phyloP scores from a whole-genome alignment of 1,284 basidiomycete species.

The Phlebopus sp. region DNA sequence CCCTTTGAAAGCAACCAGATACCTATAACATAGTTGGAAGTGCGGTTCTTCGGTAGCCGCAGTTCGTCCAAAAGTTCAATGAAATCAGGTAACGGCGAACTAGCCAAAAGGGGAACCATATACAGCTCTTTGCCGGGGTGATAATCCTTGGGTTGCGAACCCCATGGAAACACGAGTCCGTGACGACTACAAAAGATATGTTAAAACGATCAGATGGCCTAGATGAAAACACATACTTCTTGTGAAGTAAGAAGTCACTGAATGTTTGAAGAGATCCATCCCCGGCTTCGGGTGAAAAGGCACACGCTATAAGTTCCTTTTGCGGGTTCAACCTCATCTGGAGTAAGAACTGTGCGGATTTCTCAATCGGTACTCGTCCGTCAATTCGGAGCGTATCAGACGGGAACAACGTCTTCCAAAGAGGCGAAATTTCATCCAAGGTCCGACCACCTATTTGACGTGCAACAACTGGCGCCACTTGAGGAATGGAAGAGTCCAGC shows the following conservation, averaged over 20 bases:
- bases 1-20: conserved; percentile 82
- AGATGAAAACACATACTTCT: conserved; percentile 57
- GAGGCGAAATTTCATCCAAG: conserved; percentile 50
- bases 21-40: conserved; percentile 68
- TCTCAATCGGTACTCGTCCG: conserved; percentile 77
- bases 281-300: conserved; percentile 54
- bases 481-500: conserved; percentile 62
- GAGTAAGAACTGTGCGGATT: conserved; percentile 70
- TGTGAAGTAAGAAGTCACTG: conserved; percentile 66
- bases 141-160: conserved; percentile 63
- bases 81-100: conserved; percentile 76
- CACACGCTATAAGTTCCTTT: conserved; percentile 80
- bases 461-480: conserved; percentile 63
- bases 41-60: conserved; percentile 61
- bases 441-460: conserved; percentile 69
- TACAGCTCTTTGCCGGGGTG: conserved; percentile 86
- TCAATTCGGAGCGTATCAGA: conserved; percentile 64
- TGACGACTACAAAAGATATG: conserved; percentile 61
- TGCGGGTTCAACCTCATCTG: conserved; percentile 71
- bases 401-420: conserved; percentile 77
- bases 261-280: conserved; percentile 59
- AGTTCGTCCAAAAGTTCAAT: conserved; percentile 84
- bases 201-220: conserved; percentile 2
- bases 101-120: conserved; percentile 74
- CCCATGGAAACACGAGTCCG: conserved; percentile 85